Evolutionary conservation across 768 basidiomycete species (phyloP).

Genomic region (Myochromella boudieri): DNA sequence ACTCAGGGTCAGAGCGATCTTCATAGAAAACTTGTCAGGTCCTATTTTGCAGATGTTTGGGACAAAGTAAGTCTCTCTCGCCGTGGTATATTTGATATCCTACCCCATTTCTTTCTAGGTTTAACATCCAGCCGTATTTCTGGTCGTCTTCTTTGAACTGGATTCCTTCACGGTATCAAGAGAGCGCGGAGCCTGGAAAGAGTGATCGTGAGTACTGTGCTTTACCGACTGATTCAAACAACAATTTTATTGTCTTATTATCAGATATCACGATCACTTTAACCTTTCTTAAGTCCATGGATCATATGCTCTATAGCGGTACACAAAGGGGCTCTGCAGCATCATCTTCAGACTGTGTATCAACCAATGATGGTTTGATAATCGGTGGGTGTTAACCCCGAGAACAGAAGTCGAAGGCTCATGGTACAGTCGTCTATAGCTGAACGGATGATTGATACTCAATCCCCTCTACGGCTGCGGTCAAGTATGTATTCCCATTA

Average conservation of each 20-base stretch:
- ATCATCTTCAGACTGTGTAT: too few species aligned
- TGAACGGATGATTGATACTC: constrained; percentile 36
- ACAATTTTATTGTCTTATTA: too few species aligned
- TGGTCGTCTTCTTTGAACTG: constrained; percentile 65
- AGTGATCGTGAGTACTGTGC: constrained; percentile 52
- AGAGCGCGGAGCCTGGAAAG: constrained; percentile 33
- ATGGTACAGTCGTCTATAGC: constrained; percentile 14
- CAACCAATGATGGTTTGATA: constrained; percentile 14
- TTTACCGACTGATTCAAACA: too few species aligned
- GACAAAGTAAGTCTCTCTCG: constrained; percentile 36
- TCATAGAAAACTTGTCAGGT: constrained; percentile 52
- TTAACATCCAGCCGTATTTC: constrained; percentile 64
- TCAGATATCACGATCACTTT: constrained; percentile 58
- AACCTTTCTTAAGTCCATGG: constrained; percentile 50
- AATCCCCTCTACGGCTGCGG: constrained; percentile 34
- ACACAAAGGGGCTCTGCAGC: too few species aligned
- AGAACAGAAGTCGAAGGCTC: not conserved
- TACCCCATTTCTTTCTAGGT: constrained; percentile 36
- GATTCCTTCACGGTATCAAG: constrained; percentile 68
- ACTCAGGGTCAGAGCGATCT: constrained; percentile 47
- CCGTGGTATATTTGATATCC: not conserved
- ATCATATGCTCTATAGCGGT: too few species aligned
- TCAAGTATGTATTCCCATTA: constrained; percentile 23
- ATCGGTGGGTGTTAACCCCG: constrained; percentile 15
- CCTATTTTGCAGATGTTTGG: constrained; percentile 62